Conservation (phyloP, 164 flowering plant species). For the Dillenia suffruticosa region DNA sequence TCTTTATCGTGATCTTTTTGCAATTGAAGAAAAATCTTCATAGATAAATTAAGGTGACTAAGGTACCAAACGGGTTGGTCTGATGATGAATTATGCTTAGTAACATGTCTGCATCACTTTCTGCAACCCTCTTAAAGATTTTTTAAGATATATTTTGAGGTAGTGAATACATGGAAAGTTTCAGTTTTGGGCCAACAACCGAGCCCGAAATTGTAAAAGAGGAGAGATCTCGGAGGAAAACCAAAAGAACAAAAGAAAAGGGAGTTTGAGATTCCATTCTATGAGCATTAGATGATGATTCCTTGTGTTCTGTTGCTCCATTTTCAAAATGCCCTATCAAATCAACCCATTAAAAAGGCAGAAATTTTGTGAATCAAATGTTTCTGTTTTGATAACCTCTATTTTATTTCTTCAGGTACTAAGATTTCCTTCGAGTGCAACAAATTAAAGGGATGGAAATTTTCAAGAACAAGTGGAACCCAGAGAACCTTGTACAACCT, state of each 20-base stretch:
- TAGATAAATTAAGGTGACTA: not conserved
- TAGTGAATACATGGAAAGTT: too few relatives aligned
- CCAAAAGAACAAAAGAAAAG: not conserved
- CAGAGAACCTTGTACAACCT: too few relatives aligned
- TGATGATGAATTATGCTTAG: not conserved
- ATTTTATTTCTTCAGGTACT: not conserved
- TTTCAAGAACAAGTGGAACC: too few relatives aligned
- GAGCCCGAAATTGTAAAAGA: too few relatives aligned
- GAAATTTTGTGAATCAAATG: too few relatives aligned
- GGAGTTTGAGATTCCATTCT: not conserved
- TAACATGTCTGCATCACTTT: not conserved
- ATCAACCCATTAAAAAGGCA: not conserved
- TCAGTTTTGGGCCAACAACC: too few relatives aligned
- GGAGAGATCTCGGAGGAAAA: not conserved
- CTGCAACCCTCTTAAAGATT: too few relatives aligned
- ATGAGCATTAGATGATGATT: not conserved
- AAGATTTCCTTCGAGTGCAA: not conserved
- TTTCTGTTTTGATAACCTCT: not conserved
- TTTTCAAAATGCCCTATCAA: not conserved
- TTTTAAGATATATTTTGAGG: too few relatives aligned
- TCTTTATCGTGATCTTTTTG: too few relatives aligned
- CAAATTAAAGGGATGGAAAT: too few relatives aligned
- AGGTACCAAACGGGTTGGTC: not conserved
- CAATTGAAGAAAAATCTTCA: too few relatives aligned
- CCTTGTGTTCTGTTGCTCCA: not conserved